Evolutionary conservation across 768 basidiomycete genomes (phyloP), one percentile per base, ranked within the genome.

Genomic region (Mycena polygramma): DNA sequence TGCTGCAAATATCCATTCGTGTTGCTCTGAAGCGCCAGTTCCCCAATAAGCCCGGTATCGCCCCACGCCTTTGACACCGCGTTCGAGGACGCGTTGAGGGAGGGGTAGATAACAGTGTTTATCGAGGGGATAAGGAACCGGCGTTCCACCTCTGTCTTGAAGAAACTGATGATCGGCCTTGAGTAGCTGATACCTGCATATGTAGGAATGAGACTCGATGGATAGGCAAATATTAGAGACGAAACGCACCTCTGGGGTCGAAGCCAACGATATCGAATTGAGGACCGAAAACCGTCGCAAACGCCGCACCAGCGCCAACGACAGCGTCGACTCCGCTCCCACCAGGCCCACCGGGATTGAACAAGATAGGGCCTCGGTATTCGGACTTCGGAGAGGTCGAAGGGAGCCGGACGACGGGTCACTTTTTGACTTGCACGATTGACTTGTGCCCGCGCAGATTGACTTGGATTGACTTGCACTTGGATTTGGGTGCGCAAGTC

Each of bases 291-390:
- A 67, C 14, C 3, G 1, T n/a, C 19, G 57, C 48, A 22, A 67
- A 60, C 1, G 36, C 19, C 2, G 57, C 7, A 4, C 57, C 66
- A 20, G 24, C 15, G 2, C 11, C 36, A 17, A 58, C 36, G 15
- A 76, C 62, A 1, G 69, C 35, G 1, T 63, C 55, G 30, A 79
- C 76, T 11, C 78, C 79, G 36, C 74, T 74, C 0, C 73, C 75
- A 6, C 76, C 77, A 9, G 77, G 75, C 0, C 75, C 76, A 8
- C 75, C 75, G 8, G 75, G 80, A 57, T 80, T 81, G 70, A 78
- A 79, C 20, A 80, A 69, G 35, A 81, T 74, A 1, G 80, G 80
- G 3, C 80, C 80, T 3, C 67, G 69, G 49, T 78, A 80, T 8
- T 67, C 59, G 7, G 66, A 59, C 1, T 59, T n/a, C 4, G 70